Evolutionary conservation across 192 early-diverging fungal species (phyloP), one percentile per base, ranked within the genome.

Genomic region (Phycomyces blakesleeanus): DNA sequence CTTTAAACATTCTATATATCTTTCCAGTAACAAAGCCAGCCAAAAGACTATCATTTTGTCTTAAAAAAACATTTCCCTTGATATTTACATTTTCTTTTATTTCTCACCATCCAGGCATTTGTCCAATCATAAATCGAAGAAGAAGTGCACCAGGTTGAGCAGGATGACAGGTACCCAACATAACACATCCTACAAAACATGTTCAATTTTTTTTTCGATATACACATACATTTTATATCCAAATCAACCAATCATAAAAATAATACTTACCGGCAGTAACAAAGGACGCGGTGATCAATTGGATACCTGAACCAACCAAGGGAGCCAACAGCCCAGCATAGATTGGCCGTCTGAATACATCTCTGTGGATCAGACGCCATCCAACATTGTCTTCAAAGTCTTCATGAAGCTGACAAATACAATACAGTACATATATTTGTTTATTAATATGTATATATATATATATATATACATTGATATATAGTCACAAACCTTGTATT

Each of bases 301-400:
- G 90, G 14, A 90, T 77, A 1, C 89, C 89, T 7, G 84, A 80
- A n/a, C 90, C 90, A 57, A 92, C 63, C 21, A 92, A 59, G 12
- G 86, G 85, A 27, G 89, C 85, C 64, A 92, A 72, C 21, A 89
- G 66, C 0, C 85, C 85, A 44, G 83, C 82, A 41, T 79, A 81
- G 22, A 65, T 68, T 0, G 90, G 90, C 7, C 86, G 72, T 20
- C 90, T 74, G 65, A 92, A 92, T 3, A 92, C 89, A 70, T 92
- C 90, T 15, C 85, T 85, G 37, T 90, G 87, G 34, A 92, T 73
- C 39, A 92, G 74, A 61, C 88, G 88, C 90, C 90, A 92, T 5
- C 90, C 87, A n/a, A 76, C 59, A 11, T 79, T 80, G 22, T 92
- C 87, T 44, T 89, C 87, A 26, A 18, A 44, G 18, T 63, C 67